These are phyloP conservation scores for Lactarius indigo DNA, from an alignment of 768 basidiomycete species.

Conservation along the genomic window DNA sequence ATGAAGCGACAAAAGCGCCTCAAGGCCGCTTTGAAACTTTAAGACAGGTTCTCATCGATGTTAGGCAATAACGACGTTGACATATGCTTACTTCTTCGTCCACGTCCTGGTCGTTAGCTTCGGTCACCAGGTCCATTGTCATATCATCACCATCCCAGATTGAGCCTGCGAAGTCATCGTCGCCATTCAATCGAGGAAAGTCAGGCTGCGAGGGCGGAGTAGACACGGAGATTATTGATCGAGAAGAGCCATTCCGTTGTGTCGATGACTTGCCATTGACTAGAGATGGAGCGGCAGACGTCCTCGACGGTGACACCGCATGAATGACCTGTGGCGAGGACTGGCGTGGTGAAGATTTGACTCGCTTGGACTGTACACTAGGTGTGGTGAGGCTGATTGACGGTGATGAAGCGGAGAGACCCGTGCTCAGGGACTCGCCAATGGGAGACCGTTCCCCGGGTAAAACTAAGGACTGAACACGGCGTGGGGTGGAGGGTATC, in stretches of 20 bases:
- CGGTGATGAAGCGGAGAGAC: constrained; percentile 25
- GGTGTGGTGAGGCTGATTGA: constrained; percentile 20
- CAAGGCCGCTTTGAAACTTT: constrained; percentile 45
- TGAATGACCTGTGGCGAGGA: constrained; percentile 26
- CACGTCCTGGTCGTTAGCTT: constrained; percentile 52
- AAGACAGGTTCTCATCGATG: constrained; percentile 3
- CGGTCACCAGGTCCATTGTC: constrained; percentile 69
- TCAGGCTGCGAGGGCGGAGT: constrained; percentile 17
- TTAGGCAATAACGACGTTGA: constrained; percentile 1
- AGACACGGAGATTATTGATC: constrained; percentile 15
- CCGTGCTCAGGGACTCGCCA: constrained; percentile 25
- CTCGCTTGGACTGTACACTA: constrained; percentile 17
- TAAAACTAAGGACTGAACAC: constrained; percentile 46
- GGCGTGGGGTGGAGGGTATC: constrained; percentile 35
- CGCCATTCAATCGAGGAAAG: constrained; percentile 30
- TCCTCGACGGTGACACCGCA: constrained; percentile 23
- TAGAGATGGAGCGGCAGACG: constrained; percentile 27
- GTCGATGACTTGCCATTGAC: constrained; percentile 28
- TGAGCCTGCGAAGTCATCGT: constrained; percentile 28
- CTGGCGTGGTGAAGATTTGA: constrained; percentile 18
- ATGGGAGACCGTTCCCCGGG: constrained; percentile 31
- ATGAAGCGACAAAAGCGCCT: constrained; percentile 41
- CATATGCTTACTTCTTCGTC: constrained; percentile 59
- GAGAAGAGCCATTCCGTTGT: constrained; percentile 24
- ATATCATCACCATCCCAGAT: constrained; percentile 57